Evolutionary conservation across 2,329 filamentous ascomycete genomes (phyloP).

Genomic region (Amauroascus niger): DNA sequence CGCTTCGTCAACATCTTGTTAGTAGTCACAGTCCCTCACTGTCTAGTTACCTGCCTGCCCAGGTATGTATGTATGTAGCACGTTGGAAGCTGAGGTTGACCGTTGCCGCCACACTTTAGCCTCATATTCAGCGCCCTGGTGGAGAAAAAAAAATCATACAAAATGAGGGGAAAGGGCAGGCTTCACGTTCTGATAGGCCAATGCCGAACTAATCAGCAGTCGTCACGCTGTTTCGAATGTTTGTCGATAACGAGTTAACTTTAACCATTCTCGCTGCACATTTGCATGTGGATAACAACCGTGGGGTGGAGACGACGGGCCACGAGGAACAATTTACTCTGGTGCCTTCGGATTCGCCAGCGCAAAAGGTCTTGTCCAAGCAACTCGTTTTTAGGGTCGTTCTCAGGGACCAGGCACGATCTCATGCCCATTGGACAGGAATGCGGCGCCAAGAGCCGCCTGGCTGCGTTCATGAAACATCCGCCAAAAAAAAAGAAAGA

Average conservation of each 20-base stretch:
- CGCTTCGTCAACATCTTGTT: no score
- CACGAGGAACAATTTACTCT: neutral
- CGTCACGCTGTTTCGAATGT: neutral
- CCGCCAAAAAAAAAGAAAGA: neutral
- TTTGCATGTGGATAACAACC: neutral
- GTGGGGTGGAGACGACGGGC: neutral
- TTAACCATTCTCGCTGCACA: neutral
- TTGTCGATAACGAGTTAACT: neutral
- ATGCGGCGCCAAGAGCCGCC: neutral
- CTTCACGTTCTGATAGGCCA: neutral
- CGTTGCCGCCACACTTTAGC: neutral
- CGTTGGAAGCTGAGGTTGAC: neutral
- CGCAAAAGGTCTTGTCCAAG: neutral
- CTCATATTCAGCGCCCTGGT: neutral
- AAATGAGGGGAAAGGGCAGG: neutral
- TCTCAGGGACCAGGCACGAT: constrained; percentile 6
- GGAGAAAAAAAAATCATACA: no score
- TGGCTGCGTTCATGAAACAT: constrained; percentile 5
- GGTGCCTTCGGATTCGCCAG: neutral
- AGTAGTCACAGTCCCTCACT: no score
- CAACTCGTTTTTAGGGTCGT: no score
- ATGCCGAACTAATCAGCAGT: neutral
- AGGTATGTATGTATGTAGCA: no score
- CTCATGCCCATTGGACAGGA: constrained; percentile 1
- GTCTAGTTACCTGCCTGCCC: no score